Conservation (phyloP, 2,329 filamentous ascomycete genomes). For the Shiraia bambusicola region DNA sequence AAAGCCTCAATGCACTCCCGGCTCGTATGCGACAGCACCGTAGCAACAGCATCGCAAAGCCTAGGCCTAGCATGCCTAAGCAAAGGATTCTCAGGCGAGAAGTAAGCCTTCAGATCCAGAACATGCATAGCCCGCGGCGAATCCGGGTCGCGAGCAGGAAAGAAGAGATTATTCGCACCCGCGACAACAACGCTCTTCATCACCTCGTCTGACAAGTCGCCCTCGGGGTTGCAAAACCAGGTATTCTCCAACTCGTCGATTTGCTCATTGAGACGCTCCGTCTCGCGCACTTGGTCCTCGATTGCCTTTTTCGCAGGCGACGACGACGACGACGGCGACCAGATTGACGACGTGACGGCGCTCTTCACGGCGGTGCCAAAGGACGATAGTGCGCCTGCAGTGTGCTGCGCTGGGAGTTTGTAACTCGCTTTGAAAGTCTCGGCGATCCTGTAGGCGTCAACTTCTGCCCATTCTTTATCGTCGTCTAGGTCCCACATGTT, state of each 20-base stretch:
- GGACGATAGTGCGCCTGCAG: neutral
- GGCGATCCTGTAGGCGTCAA: slow-evolving; percentile 4
- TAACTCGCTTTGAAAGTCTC: slow-evolving; percentile 11
- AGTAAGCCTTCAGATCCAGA: slow-evolving; percentile 8
- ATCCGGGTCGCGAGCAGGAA: neutral
- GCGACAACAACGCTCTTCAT: slow-evolving; percentile 2
- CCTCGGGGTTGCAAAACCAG: slow-evolving; percentile 4
- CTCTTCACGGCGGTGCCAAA: neutral
- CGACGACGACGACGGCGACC: too few species aligned
- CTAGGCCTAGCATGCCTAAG: slow-evolving; percentile 9
- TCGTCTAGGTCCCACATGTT: slow-evolving; percentile 15
- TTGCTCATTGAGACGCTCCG: neutral
- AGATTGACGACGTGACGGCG: neutral
- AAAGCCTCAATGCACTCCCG: slow-evolving; percentile 13
- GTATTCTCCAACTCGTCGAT: slow-evolving; percentile 5
- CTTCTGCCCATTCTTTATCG: slow-evolving; percentile 12
- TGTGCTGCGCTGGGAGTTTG: slow-evolving; percentile 1
- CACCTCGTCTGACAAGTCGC: slow-evolving; percentile 10
- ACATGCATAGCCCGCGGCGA: slow-evolving; percentile 12
- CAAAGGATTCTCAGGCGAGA: neutral
- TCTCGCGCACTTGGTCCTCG: slow-evolving; percentile 2
- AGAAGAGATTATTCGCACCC: slow-evolving; percentile 1
- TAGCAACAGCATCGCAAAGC: slow-evolving; percentile 18
- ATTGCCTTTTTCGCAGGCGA: neutral
- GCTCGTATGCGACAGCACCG: slow-evolving; percentile 15